These are phyloP conservation scores for Pythium grandisporangium DNA, from an alignment of 352 stramenopile species.

Conservation along the genomic window DNA sequence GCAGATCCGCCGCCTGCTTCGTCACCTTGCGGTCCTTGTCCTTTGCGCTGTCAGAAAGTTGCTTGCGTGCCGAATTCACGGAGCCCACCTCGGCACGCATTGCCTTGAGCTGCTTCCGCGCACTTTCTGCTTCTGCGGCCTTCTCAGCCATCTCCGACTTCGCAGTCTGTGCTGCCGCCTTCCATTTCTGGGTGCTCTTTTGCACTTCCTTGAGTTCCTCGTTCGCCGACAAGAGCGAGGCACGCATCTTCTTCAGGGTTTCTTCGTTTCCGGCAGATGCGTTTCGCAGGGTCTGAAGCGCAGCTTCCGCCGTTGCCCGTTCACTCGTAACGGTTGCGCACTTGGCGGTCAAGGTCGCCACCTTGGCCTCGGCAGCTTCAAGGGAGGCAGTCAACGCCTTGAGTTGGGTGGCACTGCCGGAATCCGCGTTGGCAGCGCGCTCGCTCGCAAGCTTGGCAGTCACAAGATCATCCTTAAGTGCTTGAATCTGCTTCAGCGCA, in stretches of 20 bases:
- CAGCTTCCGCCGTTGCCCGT: slow-evolving; percentile 15
- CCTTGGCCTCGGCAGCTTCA: slow-evolving; percentile 17
- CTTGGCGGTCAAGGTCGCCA: slow-evolving; percentile 22
- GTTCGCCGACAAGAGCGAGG: slow-evolving; percentile 54
- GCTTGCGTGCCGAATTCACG: slow-evolving; percentile 31
- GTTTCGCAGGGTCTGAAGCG: slow-evolving; percentile 36
- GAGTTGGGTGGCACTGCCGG: slow-evolving; percentile 16
- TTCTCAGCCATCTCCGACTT: slow-evolving; percentile 60
- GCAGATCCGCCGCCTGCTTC: slow-evolving; percentile 47
- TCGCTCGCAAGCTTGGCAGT: slow-evolving; percentile 27
- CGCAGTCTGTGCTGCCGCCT: slow-evolving; percentile 48
- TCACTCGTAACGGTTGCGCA: slow-evolving; percentile 21
- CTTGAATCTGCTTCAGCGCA: slow-evolving; percentile 14
- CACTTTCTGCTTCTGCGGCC: slow-evolving; percentile 50
- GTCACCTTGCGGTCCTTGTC: slow-evolving; percentile 64
- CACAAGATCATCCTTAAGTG: slow-evolving; percentile 49
- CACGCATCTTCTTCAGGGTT: slow-evolving; percentile 61
- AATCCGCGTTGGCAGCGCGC: slow-evolving; percentile 19
- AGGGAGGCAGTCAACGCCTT: slow-evolving; percentile 28
- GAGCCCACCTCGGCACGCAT: slow-evolving; percentile 31
- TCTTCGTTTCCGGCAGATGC: too few relatives aligned
- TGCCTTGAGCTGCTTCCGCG: slow-evolving; percentile 53
- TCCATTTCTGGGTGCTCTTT: slow-evolving; percentile 63
- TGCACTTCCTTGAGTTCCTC: slow-evolving; percentile 70
- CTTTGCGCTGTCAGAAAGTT: slow-evolving; percentile 42